Conservation (phyloP, 805 yeast genomes). For the Priceomyces carsonii region DNA sequence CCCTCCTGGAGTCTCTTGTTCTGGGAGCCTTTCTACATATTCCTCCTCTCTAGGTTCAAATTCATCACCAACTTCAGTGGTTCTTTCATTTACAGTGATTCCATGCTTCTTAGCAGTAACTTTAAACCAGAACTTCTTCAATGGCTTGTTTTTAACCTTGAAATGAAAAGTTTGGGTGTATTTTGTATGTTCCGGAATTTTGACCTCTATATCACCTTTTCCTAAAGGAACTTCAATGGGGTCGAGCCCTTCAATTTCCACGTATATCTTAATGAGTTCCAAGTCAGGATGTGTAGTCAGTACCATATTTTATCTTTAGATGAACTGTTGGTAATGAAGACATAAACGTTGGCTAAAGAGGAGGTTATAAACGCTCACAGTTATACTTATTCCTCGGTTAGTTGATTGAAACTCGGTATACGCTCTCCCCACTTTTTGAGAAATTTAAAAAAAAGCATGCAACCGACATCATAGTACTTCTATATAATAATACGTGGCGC, state of each 20-base stretch:
- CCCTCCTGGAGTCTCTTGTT: slow-evolving; percentile 41
- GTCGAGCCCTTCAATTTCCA: slow-evolving; percentile 30
- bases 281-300: slow-evolving; percentile 38
- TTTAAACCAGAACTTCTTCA: slow-evolving; percentile 33
- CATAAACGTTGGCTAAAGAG: too few relatives aligned
- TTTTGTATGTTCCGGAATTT: slow-evolving; percentile 39
- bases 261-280: slow-evolving; percentile 29
- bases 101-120: slow-evolving; percentile 39
- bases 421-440: too few relatives aligned
- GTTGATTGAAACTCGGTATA: too few relatives aligned
- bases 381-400: too few relatives aligned
- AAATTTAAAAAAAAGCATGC: too few relatives aligned
- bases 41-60: slow-evolving; percentile 36
- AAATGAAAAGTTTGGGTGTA: slow-evolving; percentile 34
- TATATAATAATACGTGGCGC: too few relatives aligned
- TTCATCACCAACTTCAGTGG: slow-evolving; percentile 28
- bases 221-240: slow-evolving; percentile 28
- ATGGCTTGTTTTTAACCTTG: slow-evolving; percentile 25
- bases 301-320: too few relatives aligned
- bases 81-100: slow-evolving; percentile 30
- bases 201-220: slow-evolving; percentile 25
- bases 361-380: too few relatives aligned
- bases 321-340: too few relatives aligned
- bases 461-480: too few relatives aligned
- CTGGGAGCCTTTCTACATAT: slow-evolving; percentile 28